phyloP scores from a whole-genome alignment of 164 flowering plant species.

The Saururus chinensis region DNA sequence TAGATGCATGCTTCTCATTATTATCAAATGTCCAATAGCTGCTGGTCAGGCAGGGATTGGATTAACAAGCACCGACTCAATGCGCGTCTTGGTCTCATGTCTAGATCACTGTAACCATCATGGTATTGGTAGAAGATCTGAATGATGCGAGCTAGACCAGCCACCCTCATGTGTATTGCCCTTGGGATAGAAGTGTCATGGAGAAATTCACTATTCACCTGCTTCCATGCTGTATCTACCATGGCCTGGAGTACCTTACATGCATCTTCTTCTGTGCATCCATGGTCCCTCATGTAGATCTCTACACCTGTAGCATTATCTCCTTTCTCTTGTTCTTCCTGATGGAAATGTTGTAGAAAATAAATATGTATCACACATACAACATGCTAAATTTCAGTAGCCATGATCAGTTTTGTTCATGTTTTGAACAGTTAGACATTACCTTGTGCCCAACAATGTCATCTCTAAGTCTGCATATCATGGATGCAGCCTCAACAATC shows the following conservation, averaged over 20 bases:
- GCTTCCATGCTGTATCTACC: conserved; percentile 13
- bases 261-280: conserved; percentile 17
- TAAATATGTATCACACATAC: neutral
- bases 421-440: neutral
- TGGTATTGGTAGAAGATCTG: neutral
- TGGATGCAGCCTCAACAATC: neutral
- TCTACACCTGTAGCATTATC: conserved; percentile 22
- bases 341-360: neutral
- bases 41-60: neutral
- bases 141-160: conserved; percentile 1
- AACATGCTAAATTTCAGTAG: no score
- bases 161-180: neutral
- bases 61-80: neutral
- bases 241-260: neutral
- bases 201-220: conserved; percentile 5
- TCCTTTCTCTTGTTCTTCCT: conserved; percentile 34
- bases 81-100: neutral
- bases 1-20: no score
- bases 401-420: no score
- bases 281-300: conserved; percentile 8
- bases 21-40: no score
- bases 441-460: conserved; percentile 18
- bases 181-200: neutral
- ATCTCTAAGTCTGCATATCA: conserved; percentile 9
- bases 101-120: conserved; percentile 4